Conservation (phyloP, 2,329 filamentous ascomycete genomes). For the Endocalyx cinctus region DNA sequence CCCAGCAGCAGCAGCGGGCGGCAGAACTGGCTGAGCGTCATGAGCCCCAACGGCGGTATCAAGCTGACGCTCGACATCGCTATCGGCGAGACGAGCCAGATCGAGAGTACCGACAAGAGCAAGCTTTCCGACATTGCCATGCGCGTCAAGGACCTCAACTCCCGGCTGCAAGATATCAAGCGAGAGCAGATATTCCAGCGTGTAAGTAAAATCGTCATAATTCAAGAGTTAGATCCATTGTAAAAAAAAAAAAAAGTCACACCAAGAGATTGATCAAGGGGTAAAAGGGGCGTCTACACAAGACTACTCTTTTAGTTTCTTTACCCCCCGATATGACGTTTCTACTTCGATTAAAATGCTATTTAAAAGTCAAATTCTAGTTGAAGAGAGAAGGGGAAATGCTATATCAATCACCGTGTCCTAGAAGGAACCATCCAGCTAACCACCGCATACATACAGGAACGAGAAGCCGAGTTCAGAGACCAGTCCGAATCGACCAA, state of each 20-base stretch:
- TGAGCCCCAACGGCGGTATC: constrained; percentile 67
- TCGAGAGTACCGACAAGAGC: constrained; percentile 88
- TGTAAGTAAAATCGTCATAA: constrained; percentile 47
- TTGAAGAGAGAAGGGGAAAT: not conserved
- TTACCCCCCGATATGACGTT: no score
- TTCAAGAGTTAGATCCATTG: no score
- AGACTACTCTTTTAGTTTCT: no score
- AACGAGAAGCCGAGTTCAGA: constrained; percentile 95
- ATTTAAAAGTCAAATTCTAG: no score
- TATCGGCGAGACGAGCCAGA: constrained; percentile 89
- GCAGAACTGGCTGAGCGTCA: constrained; percentile 66
- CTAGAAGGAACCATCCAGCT: no score
- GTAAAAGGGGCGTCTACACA: no score
- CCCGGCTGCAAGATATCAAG: constrained; percentile 79
- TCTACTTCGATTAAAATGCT: no score
- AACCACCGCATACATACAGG: constrained; percentile 45
- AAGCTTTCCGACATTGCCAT: constrained; percentile 88
- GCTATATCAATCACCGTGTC: not conserved
- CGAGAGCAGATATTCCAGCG: constrained; percentile 96
- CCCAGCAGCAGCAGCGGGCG: constrained; percentile 69
- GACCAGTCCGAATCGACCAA: constrained; percentile 96
- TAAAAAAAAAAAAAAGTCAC: no score
- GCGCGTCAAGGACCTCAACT: constrained; percentile 86
- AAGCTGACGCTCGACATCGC: constrained; percentile 83
- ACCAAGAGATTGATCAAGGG: no score